Percentiles rank a stretch among this genome's conserved stretches.
These are phyloP conservation scores for Dalbergia oliveri DNA, from an alignment of 306 rosid species.

Conservation along the genomic window DNA sequence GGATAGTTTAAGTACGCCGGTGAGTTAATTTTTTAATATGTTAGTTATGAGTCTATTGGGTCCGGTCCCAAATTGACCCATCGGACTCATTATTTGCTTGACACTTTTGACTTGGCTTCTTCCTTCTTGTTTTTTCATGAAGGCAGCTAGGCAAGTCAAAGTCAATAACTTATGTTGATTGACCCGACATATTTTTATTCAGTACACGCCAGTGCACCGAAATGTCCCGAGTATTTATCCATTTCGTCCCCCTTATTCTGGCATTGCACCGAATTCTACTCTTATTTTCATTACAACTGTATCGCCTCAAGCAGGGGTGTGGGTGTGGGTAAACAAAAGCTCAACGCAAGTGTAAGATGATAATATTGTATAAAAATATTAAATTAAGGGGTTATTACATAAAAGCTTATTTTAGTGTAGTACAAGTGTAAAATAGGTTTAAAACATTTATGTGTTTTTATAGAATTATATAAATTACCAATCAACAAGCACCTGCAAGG, in stretches of 20 bases:
- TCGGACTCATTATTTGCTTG: background rate
- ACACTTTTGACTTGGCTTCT: background rate
- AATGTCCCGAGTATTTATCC: background rate
- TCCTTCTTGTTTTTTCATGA: background rate
- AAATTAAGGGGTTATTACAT: no score
- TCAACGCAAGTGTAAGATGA: no score
- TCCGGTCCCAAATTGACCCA: background rate
- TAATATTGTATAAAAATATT: no score
- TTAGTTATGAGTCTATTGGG: background rate
- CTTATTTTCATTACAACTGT: no score
- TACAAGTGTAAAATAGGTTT: no score
- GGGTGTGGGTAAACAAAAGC: no score
- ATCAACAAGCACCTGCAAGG: no score
- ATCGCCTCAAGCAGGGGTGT: no score
- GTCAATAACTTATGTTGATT: slow-evolving; percentile 6
- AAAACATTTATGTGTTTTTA: no score
- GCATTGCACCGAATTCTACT: background rate
- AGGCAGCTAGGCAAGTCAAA: background rate
- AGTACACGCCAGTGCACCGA: background rate
- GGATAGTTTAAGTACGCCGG: background rate
- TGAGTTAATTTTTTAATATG: background rate
- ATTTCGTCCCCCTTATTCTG: background rate
- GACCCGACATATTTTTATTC: slow-evolving; percentile 2
- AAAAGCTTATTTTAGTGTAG: no score
- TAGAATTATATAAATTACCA: no score